Conservation (phyloP, 2,329 filamentous ascomycete genomes). For the Blumeria graminis region DNA sequence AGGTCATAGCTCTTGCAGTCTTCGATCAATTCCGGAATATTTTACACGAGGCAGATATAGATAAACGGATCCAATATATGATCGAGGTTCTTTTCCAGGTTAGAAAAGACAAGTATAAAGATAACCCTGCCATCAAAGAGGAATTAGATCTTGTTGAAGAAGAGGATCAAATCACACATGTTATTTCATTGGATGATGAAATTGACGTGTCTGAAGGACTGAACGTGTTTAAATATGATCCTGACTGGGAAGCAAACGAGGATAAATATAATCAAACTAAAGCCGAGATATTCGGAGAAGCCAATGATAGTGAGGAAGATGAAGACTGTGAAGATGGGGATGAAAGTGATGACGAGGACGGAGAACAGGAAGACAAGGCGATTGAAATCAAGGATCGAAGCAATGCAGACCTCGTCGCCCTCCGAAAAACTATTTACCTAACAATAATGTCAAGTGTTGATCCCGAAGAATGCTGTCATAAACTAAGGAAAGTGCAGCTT, state of each 20-base stretch:
- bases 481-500: constrained; percentile 81
- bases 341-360: constrained; percentile 38
- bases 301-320: constrained; percentile 57
- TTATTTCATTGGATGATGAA: constrained; percentile 57
- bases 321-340: constrained; percentile 20
- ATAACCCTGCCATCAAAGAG: constrained; percentile 72
- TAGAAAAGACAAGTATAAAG: constrained; percentile 87
- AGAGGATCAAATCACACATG: constrained; percentile 92
- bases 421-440: constrained; percentile 84
- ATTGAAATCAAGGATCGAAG: constrained; percentile 96
- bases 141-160: constrained; percentile 91
- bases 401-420: constrained; percentile 82
- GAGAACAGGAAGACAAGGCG: constrained; percentile 47
- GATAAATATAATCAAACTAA: constrained; percentile 74
- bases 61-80: constrained; percentile 98
- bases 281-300: constrained; percentile 82
- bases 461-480: constrained; percentile 92
- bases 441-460: constrained; percentile 94
- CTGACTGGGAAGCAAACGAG: constrained; percentile 77
- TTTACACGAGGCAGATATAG: constrained; percentile 86
- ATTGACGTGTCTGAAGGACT: constrained; percentile 66
- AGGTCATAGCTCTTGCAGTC: constrained; percentile 63
- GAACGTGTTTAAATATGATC: constrained; percentile 88
- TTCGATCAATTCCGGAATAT: constrained; percentile 94
- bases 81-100: constrained; percentile 95